phyloP scores from a whole-genome alignment of 805 yeast genomes.

The Zygosaccharomyces pseudorouxii region DNA sequence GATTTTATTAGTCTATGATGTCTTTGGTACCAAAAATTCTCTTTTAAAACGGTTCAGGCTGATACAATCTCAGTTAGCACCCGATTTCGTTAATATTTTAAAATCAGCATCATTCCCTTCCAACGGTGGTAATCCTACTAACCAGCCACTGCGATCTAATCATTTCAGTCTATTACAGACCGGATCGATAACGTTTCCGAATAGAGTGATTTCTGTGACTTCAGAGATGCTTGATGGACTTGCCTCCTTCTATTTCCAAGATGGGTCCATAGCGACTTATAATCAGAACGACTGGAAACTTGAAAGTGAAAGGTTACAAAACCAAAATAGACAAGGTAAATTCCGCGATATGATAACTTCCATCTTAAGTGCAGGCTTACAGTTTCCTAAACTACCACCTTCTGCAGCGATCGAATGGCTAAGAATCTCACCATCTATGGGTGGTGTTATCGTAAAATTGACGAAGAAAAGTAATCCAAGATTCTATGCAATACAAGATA shows the following conservation, averaged over 20 bases:
- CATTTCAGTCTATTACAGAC: constrained; percentile 18
- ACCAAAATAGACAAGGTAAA: constrained; percentile 23
- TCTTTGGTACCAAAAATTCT: constrained; percentile 23
- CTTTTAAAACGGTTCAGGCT: constrained; percentile 27
- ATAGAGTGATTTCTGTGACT: constrained; percentile 20
- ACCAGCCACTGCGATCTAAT: constrained; percentile 16
- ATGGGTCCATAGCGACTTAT: constrained; percentile 23
- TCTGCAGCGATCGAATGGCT: constrained; percentile 29
- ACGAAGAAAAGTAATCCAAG: constrained; percentile 16
- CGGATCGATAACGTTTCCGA: constrained; percentile 16
- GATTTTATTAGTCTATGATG: constrained; percentile 25
- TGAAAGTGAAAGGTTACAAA: constrained; percentile 23
- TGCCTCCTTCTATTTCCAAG: constrained; percentile 24
- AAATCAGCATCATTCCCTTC: constrained; percentile 3
- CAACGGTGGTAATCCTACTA: neutral
- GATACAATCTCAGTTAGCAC: constrained; percentile 19
- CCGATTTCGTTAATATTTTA: constrained; percentile 18
- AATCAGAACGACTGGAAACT: constrained; percentile 28
- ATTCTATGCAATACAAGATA: constrained; percentile 20
- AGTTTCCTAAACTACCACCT: constrained; percentile 24
- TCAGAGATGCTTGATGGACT: constrained; percentile 30
- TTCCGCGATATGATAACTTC: constrained; percentile 30
- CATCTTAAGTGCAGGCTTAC: constrained; percentile 29
- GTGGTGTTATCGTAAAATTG: constrained; percentile 29
- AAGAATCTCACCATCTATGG: constrained; percentile 33